phyloP scores from a whole-genome alignment of 2,329 filamentous ascomycete genomes.

The Trichoderma simmonsii region DNA sequence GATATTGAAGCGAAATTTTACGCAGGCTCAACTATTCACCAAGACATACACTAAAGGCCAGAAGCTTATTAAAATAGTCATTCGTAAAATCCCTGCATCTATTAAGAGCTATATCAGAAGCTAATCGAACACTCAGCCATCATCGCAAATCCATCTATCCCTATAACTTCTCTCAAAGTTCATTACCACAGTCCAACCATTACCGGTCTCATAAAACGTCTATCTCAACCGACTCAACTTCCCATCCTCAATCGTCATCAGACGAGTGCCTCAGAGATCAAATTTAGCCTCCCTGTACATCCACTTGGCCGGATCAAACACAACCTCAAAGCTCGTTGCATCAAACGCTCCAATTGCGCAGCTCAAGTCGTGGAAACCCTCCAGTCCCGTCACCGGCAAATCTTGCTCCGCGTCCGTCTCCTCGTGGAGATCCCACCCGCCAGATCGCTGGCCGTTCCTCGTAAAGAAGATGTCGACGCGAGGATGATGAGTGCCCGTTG shows the following conservation, averaged over 20 bases:
- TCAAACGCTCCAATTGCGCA: conserved; percentile 70
- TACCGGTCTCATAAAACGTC: background rate
- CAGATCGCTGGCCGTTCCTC: conserved; percentile 56
- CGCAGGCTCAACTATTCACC: background rate
- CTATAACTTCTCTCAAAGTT: background rate
- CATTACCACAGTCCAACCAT: background rate
- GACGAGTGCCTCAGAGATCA: conserved; percentile 15
- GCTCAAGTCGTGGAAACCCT: conserved; percentile 68
- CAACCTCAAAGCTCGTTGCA: conserved; percentile 63
- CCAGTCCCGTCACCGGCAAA: conserved; percentile 61
- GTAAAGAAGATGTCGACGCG: conserved; percentile 60
- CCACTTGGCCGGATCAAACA: conserved; percentile 60
- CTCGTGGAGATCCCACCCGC: conserved; percentile 71
- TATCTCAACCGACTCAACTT: background rate
- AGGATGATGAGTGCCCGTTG: conserved; percentile 30
- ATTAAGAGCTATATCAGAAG: background rate
- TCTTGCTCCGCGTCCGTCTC: conserved; percentile 64
- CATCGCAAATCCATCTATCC: background rate
- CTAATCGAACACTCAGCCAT: background rate
- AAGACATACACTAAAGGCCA: background rate
- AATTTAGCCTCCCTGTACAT: conserved; percentile 38
- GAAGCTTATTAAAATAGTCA: background rate
- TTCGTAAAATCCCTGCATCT: background rate
- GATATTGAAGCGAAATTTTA: background rate
- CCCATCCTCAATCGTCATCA: background rate